Base-by-base conservation (phyloP, 306 rosid genomes). In the Dryas alaskensis region DNA sequence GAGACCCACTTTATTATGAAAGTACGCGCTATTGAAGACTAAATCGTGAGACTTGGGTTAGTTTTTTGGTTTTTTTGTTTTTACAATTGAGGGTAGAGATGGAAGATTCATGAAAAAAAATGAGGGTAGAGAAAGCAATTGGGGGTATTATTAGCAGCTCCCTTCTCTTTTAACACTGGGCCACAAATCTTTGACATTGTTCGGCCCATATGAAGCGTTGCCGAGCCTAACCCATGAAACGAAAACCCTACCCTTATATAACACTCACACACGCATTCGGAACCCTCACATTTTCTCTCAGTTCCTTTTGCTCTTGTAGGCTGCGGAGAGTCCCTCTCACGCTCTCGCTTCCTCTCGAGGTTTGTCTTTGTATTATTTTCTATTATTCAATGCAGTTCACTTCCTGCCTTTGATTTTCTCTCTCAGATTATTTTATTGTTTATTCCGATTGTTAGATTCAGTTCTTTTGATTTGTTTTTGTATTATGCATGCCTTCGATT, bases 231-330 rank as follows among this genome's bases (percentile, higher is more conserved):
- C 62, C 74, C 51, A 69, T 0, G 6, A 22, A 43, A 19, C 14
- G 53, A 48, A 70, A 55, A 55, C 75, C 54, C 16, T 55, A 47
- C 7, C 42, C 44, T 4, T 54, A 70, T 70, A 70, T 70, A 11
- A 44, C 44, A 43, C 65, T 43, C 53, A 70, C 74, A 70, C 65
- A 44, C 65, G 3, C 10, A 4, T 43, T 6, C 22, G 7, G 13
- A 42, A 54, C 8, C 64, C 63, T 4, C 74, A 7, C 52, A 17
- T 37, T 69, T 10, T 53, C 48, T 50, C 73, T 53, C 22, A 6
- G 51, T 43, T 52, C 11, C 74, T 11, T 53, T 4, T 27, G 19
- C 65, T 17, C 12, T 14, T 11, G 40, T 10, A 12, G 43, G 53
- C 54, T 42, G 65, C 74, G 8, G 74, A 70, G 74, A 10, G 51